A percentile compares a stretch with the other conserved stretches of the same genome.
phyloP scores from a whole-genome alignment of 2,329 filamentous ascomycete genomes.

The Aspergillus nomiae region DNA sequence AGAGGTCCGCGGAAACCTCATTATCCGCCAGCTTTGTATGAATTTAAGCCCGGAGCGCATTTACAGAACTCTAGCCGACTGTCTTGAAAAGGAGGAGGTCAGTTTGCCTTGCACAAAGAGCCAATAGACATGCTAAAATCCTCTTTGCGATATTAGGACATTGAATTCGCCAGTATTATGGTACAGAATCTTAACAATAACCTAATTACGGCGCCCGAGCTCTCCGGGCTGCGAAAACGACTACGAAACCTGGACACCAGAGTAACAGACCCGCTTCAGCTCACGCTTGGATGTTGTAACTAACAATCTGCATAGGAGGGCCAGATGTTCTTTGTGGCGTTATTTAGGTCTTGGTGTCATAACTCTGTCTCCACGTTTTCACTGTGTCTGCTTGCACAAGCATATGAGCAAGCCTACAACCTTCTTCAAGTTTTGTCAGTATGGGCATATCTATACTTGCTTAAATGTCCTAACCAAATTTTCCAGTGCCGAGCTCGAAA shows the following conservation, averaged over 20 bases:
- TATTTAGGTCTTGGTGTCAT: conserved; percentile 97
- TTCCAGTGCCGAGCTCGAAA: conserved; percentile 87
- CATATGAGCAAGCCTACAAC: conserved; percentile 97
- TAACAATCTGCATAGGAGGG: conserved; percentile 65
- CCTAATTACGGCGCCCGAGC: conserved; percentile 92
- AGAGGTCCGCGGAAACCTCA: conserved; percentile 91
- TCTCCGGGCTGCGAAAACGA: conserved; percentile 86
- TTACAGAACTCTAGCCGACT: conserved; percentile 92
- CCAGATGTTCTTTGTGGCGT: conserved; percentile 88
- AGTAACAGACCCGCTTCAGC: conserved; percentile 46
- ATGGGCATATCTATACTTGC: not conserved
- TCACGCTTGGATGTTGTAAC: not conserved
- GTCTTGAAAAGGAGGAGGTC: conserved; percentile 89
- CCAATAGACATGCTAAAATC: conserved; percentile 14
- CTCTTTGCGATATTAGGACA: conserved; percentile 56
- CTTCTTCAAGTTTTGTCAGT: conserved; percentile 89
- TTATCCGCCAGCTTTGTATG: conserved; percentile 91
- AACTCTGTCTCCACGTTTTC: conserved; percentile 98
- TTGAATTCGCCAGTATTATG: conserved; percentile 99
- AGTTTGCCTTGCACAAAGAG: conserved; percentile 10
- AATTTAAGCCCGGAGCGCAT: conserved; percentile 93
- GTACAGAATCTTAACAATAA: conserved; percentile 99
- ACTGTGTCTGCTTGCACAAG: conserved; percentile 89
- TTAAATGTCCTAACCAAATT: conserved; percentile 26
- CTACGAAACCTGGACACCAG: conserved; percentile 87